Conservation (phyloP, 768 basidiomycete genomes). For the Trametes maxima region DNA sequence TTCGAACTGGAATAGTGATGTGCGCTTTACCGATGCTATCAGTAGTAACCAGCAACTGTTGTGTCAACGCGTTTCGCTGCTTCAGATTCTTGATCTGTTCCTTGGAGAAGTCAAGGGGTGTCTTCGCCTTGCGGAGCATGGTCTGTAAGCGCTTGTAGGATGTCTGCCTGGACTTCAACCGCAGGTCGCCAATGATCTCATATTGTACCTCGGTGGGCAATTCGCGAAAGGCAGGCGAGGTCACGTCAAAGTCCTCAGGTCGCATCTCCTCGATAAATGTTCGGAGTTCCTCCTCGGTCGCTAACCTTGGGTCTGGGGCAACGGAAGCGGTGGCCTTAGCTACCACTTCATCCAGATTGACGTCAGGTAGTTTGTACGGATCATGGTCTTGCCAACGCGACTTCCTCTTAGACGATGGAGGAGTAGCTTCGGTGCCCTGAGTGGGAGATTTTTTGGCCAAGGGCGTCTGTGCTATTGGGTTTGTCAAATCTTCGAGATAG, state of each 20-base stretch:
- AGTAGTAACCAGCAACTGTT: slow-evolving; percentile 89
- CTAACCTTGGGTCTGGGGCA: slow-evolving; percentile 86
- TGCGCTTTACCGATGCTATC: slow-evolving; percentile 91
- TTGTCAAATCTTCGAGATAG: slow-evolving; percentile 86
- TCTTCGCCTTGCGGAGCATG: slow-evolving; percentile 79
- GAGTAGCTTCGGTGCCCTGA: slow-evolving; percentile 34
- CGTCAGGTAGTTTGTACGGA: slow-evolving; percentile 89
- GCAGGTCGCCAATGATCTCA: slow-evolving; percentile 95
- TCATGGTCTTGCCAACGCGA: slow-evolving; percentile 76
- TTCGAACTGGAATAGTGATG: slow-evolving; percentile 87
- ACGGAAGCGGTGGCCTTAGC: slow-evolving; percentile 60
- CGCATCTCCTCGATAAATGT: slow-evolving; percentile 95
- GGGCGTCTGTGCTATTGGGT: slow-evolving; percentile 56
- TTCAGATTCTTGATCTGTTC: slow-evolving; percentile 91
- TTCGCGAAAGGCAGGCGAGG: slow-evolving; percentile 86
- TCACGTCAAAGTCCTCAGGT: slow-evolving; percentile 92
- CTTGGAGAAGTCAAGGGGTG: slow-evolving; percentile 93
- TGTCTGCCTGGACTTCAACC: slow-evolving; percentile 92
- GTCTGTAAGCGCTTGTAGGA: slow-evolving; percentile 89
- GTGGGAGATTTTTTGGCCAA: slow-evolving; percentile 27
- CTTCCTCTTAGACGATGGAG: slow-evolving; percentile 59
- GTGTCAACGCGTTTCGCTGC: slow-evolving; percentile 89
- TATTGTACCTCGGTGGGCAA: slow-evolving; percentile 97
- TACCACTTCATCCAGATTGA: slow-evolving; percentile 67
- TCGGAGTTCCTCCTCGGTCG: slow-evolving; percentile 93